Conservation (phyloP, 352 stramenopile genomes). For the Thraustochytrium striatum region DNA sequence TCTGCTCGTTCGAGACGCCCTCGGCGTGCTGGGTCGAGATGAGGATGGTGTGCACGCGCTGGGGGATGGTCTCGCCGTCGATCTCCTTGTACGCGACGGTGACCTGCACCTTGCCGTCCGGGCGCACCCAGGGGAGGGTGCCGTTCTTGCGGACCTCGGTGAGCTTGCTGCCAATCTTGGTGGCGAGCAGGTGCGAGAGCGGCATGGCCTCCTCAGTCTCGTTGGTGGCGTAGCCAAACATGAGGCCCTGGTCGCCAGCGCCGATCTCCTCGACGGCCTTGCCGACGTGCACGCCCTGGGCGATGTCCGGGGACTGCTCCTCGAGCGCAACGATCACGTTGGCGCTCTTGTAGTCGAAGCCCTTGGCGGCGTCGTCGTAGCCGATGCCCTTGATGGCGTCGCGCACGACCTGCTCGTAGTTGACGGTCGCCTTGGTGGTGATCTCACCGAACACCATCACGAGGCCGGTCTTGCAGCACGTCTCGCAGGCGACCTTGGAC, state of each 20-base stretch:
- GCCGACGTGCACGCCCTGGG: conserved; percentile 91
- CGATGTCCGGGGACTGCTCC: conserved; percentile 98
- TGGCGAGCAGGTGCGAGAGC: conserved; percentile 94
- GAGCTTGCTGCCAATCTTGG: conserved; percentile 88
- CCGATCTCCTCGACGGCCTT: conserved; percentile 93
- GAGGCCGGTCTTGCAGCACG: conserved; percentile 98
- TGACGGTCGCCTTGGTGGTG: conserved; percentile 95
- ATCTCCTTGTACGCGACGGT: conserved; percentile 96
- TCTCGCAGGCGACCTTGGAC: conserved; percentile 94
- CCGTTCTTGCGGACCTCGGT: conserved; percentile 98
- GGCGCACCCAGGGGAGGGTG: conserved; percentile 94
- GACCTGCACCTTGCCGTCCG: conserved; percentile 98
- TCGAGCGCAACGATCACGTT: conserved; percentile 99
- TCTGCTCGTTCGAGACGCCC: conserved; percentile 97
- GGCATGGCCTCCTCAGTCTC: conserved; percentile 97
- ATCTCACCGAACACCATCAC: conserved; percentile 99
- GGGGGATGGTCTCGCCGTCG: conserved; percentile 84
- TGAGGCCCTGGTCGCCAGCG: conserved; percentile 94
- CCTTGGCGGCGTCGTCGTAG: conserved; percentile 98
- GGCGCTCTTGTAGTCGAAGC: conserved; percentile 98
- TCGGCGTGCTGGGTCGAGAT: conserved; percentile 99
- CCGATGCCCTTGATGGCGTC: conserved; percentile 98
- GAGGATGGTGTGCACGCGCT: conserved; percentile 96
- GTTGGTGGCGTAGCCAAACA: conserved; percentile 95
- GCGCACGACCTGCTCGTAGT: conserved; percentile 97